These are phyloP conservation scores for Protomyces lactucae-debilis DNA, from an alignment of 1,139 yeast genomes.

Conservation along the genomic window DNA sequence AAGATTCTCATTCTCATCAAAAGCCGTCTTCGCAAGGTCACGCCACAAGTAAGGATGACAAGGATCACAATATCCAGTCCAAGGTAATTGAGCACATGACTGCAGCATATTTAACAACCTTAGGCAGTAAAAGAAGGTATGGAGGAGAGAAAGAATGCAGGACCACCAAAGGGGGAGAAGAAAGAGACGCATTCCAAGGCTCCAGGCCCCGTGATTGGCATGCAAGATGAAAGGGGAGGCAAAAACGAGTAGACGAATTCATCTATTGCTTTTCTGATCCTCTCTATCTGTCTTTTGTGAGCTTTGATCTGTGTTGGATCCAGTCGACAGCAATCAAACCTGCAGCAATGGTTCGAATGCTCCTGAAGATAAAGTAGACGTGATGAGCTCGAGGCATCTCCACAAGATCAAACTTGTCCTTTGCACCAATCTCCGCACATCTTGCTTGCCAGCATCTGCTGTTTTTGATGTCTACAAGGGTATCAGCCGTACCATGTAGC, in stretches of 20 bases:
- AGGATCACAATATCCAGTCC: slow-evolving; percentile 3
- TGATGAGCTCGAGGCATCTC: slow-evolving; percentile 3
- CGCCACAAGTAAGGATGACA: slow-evolving; percentile 15
- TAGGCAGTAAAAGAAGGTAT: neutral
- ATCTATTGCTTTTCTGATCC: neutral
- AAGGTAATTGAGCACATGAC: neutral
- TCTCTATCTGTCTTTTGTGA: neutral
- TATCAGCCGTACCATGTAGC: slow-evolving; percentile 10
- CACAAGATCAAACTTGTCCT: neutral
- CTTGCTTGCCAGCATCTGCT: neutral
- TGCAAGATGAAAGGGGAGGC: slow-evolving; percentile 24
- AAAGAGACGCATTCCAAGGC: neutral
- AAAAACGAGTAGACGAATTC: neutral
- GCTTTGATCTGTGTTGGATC: neutral
- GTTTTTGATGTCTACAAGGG: neutral
- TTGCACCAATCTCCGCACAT: neutral
- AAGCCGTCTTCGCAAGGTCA: slow-evolving; percentile 20
- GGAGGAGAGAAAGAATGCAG: neutral
- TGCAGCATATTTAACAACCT: neutral
- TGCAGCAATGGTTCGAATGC: slow-evolving; percentile 4
- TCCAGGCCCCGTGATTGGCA: slow-evolving; percentile 11
- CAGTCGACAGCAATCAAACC: slow-evolving; percentile 8
- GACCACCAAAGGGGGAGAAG: neutral
- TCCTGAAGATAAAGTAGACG: neutral
- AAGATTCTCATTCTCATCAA: neutral